A percentile compares a stretch with the other conserved stretches of the same genome.
Conservation (phyloP, 495 filamentous ascomycete species). For the Cladorrhinum samala region DNA sequence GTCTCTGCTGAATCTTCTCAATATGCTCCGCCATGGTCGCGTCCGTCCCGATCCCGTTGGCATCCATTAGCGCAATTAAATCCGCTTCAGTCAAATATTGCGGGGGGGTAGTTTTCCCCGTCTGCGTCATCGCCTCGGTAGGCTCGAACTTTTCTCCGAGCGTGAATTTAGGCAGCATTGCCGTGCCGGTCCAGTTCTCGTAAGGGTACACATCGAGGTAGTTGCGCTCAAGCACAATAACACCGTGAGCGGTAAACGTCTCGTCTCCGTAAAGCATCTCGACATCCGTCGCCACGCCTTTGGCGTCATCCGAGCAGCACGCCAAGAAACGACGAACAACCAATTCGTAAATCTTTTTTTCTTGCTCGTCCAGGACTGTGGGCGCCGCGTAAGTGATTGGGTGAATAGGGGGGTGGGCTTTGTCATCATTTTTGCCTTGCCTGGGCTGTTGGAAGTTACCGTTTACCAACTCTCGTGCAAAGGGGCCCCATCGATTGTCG, state of each 20-base stretch:
- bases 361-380: conserved; percentile 54
- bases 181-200: conserved; percentile 88
- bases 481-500: conserved; percentile 70
- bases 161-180: conserved; percentile 70
- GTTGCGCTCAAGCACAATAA: conserved; percentile 83
- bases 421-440: conserved; percentile 81
- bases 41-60: conserved; percentile 96
- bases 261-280: conserved; percentile 82
- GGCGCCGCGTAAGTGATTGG: conserved; percentile 74
- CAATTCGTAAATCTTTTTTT: conserved; percentile 84
- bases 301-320: conserved; percentile 92
- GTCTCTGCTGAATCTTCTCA: conserved; percentile 81
- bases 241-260: conserved; percentile 67
- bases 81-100: conserved; percentile 91
- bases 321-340: conserved; percentile 91
- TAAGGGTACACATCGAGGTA: conserved; percentile 95
- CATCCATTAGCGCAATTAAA: conserved; percentile 97
- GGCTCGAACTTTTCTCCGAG: conserved; percentile 78
- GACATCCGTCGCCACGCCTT: conserved; percentile 76
- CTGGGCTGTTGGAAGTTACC: conserved; percentile 78
- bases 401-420: conserved; percentile 95
- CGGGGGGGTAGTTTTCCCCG: conserved; percentile 79
- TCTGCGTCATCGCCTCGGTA: conserved; percentile 79
- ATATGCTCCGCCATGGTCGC: conserved; percentile 99
- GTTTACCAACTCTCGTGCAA: conserved; percentile 70